Percentiles rank a stretch among this genome's conserved stretches.
phyloP scores from a whole-genome alignment of 208 protist genomes.

The Acanthamoeba triangularis region DNA sequence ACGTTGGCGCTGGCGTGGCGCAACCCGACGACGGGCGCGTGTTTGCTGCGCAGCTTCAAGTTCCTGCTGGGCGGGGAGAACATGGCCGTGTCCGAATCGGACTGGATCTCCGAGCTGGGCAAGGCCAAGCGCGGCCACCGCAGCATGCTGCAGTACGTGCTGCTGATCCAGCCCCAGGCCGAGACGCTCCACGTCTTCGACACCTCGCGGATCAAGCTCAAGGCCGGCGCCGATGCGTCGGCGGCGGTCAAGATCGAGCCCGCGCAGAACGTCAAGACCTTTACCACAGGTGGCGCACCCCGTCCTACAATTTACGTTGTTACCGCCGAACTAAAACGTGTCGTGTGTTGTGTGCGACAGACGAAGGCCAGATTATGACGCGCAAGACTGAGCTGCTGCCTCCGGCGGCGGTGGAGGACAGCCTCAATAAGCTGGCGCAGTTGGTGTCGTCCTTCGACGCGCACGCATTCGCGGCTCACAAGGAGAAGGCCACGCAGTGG shows the following conservation, averaged over 20 bases:
- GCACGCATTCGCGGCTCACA: not conserved
- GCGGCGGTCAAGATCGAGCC: not conserved
- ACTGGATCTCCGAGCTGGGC: not conserved
- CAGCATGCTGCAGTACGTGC: conserved; percentile 29
- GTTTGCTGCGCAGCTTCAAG: not conserved
- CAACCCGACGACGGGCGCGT: not conserved
- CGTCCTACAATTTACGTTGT: no score
- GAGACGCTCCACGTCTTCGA: not conserved
- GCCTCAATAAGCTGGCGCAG: not conserved
- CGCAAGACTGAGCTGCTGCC: not conserved
- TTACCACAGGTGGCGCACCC: not conserved
- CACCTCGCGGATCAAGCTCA: not conserved
- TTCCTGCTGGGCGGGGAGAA: not conserved
- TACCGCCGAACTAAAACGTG: not conserved
- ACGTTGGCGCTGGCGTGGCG: not conserved
- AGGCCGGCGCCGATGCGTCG: not conserved
- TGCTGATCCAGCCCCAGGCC: not conserved
- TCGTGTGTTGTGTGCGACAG: not conserved
- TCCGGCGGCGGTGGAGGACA: not conserved
- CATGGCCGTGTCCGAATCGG: not conserved
- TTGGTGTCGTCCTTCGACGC: not conserved
- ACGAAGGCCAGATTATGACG: not conserved
- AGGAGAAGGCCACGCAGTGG: not conserved
- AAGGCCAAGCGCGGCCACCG: not conserved
- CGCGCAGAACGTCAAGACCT: not conserved